Base-by-base conservation (phyloP, 208 protist genomes). In the Wallacemonas sp. region DNA sequence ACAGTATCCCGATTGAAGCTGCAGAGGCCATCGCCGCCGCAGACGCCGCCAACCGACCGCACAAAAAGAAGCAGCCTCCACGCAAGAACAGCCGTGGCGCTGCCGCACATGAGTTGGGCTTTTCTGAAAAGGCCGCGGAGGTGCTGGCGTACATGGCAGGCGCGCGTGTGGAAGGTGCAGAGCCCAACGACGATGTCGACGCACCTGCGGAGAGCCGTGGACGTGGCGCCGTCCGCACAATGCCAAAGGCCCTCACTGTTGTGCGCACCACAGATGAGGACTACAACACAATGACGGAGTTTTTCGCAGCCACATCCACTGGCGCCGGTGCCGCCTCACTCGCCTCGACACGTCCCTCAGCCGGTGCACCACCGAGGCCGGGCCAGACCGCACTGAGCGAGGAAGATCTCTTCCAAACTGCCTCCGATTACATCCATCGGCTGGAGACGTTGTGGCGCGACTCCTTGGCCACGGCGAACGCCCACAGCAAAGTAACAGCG, bases 381-480 rank as follows among this genome's bases (percentile, higher is more conserved):
- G 59, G 22, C 31, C 34, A 56, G 49, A 26, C 17, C 1, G 12
- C 45, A 15, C 46, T 90, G 24, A 74, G 47, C 9, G 70, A 88
- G 44, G 82, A 88, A 26, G 76, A 80, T 1, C 58, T 91, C 11
- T 90, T 91, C 49, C 54, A 80, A 19, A 70, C 72, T 8, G 79
- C 80, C 4, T 69, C 77, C 38, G 59, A 75, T 54, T 88, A 91
- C 62, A 82, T 94, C 38, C 58, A 31, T 8, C 85, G 80, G 26
- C 58, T 94, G 8, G 88, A 94, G 72, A 73, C 64, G 0, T 47
- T 90, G 15, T 91, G 80, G 82, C 56, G 63, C 2, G 51, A 82
- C 38, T 66, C 84, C 0, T 58, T 91, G 15, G 24, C 56, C 9
- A 75, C 86, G 36, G 70, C 76, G 31, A 88, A 86, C 70, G 58